Conservation (phyloP, 129 eudicot genomes). For the Lactuca saligna region DNA sequence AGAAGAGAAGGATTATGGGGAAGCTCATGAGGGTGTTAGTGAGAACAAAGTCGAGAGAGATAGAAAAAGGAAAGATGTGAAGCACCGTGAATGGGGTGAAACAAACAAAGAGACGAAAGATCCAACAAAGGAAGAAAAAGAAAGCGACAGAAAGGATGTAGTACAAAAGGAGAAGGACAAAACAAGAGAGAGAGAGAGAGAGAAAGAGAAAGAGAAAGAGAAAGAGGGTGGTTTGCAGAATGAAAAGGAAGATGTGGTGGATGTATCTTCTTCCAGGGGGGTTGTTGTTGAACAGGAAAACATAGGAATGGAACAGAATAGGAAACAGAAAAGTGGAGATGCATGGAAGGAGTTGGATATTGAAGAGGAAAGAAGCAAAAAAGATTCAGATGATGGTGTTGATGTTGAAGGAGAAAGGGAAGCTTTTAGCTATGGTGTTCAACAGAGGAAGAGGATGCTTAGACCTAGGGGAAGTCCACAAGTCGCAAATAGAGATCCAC, state of each 20-base stretch:
- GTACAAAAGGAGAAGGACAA: constrained; percentile 63
- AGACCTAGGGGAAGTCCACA: constrained; percentile 91
- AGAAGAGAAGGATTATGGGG: constrained; percentile 46
- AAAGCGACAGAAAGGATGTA: constrained; percentile 64
- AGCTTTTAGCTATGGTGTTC: constrained; percentile 67
- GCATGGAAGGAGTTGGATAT: constrained; percentile 58
- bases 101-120: constrained; percentile 78
- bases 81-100: constrained; percentile 77
- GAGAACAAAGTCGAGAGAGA: constrained; percentile 66
- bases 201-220: constrained; percentile 51
- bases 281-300: constrained; percentile 53
- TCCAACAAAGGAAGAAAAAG: constrained; percentile 57
- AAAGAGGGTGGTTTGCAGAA: too few relatives aligned
- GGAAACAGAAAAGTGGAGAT: constrained; percentile 63
- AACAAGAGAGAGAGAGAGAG: constrained; percentile 57
- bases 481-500: constrained; percentile 63
- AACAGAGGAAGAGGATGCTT: constrained; percentile 93
- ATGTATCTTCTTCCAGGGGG: too few relatives aligned
- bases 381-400: constrained; percentile 71
- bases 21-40: constrained; percentile 71
- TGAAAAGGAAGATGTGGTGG: too few relatives aligned
- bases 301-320: constrained; percentile 38
- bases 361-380: constrained; percentile 72
- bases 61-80: constrained; percentile 81
- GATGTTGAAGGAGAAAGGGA: constrained; percentile 72